A percentile compares a stretch with the other conserved stretches of the same genome.
phyloP scores from a whole-genome alignment of 1,139 yeast species.

The Yamadazyma siamensis region DNA sequence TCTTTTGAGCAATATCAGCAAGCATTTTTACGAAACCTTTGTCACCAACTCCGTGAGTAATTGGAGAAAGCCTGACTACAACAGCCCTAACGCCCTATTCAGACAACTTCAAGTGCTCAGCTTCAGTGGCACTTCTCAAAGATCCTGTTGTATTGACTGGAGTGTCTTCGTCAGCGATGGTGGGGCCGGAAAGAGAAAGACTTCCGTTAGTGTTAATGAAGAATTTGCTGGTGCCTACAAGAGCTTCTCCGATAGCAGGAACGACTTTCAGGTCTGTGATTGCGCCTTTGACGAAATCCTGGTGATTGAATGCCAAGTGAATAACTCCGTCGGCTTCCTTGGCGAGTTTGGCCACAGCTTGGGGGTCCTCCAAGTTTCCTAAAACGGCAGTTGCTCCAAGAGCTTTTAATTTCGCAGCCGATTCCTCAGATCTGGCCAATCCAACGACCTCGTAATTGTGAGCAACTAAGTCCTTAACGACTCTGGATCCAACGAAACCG shows the following conservation, averaged over 20 bases:
- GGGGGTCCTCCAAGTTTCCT: conserved; percentile 23
- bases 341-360: conserved; percentile 20
- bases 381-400: conserved; percentile 17
- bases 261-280: conserved; percentile 18
- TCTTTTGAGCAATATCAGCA: conserved; percentile 9
- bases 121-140: conserved; percentile 3
- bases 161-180: conserved; percentile 4
- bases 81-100: conserved; percentile 17
- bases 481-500: conserved; percentile 36
- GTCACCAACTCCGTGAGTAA: conserved; percentile 25
- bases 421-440: conserved; percentile 30
- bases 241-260: conserved; percentile 16
- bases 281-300: conserved; percentile 16
- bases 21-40: conserved; percentile 14
- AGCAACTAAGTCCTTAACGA: conserved; percentile 21
- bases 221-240: conserved; percentile 18
- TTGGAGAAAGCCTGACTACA: conserved; percentile 21
- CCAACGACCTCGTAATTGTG: conserved; percentile 32
- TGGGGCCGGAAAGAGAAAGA: conserved; percentile 1
- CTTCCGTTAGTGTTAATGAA: conserved; percentile 17
- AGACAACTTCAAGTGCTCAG: conserved; percentile 7
- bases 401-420: conserved; percentile 26
- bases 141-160: too few relatives aligned
- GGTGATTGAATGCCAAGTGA: conserved; percentile 28
- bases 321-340: conserved; percentile 25